Evolutionary conservation across 192 early-diverging fungal genomes (phyloP).

Genomic region (Geranomyces variabilis): DNA sequence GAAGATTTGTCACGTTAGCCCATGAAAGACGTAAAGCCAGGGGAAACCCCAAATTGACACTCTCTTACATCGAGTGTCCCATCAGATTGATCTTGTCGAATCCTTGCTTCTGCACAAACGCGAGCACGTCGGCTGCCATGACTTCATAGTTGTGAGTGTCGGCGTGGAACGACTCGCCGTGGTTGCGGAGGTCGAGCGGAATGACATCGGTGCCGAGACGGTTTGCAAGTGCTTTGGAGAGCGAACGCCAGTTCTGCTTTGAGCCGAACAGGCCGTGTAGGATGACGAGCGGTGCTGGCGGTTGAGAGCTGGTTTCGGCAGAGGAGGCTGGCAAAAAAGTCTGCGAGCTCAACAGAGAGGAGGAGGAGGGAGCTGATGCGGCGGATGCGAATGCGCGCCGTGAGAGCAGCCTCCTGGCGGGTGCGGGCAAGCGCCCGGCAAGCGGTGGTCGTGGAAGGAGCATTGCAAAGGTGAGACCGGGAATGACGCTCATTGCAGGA

Average conservation of each 20-base stretch:
- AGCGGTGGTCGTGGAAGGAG: too few species aligned
- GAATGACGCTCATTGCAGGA: too few species aligned
- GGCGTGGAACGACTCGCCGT: conserved; percentile 84
- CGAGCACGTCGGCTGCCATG: conserved; percentile 78
- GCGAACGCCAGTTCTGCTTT: conserved; percentile 91
- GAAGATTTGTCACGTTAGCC: background rate
- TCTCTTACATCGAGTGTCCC: conserved; percentile 83
- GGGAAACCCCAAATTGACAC: background rate
- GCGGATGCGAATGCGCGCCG: too few species aligned
- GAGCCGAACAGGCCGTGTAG: conserved; percentile 93
- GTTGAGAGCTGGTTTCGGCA: background rate
- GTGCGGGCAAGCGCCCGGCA: too few species aligned
- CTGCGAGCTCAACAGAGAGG: too few species aligned
- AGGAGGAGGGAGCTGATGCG: too few species aligned
- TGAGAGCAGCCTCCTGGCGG: too few species aligned
- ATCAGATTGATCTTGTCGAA: conserved; percentile 65
- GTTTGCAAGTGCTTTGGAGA: conserved; percentile 72
- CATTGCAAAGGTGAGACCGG: too few species aligned
- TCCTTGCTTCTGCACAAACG: conserved; percentile 67
- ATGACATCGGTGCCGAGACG: conserved; percentile 67
- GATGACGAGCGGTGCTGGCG: conserved; percentile 46
- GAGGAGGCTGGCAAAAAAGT: too few species aligned
- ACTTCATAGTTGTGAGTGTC: conserved; percentile 66
- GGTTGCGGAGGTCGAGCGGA: conserved; percentile 88
- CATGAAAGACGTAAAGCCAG: background rate